Evolutionary conservation across 108 stramenopile genomes (phyloP), one percentile per base, ranked within the genome.

Genomic region (Discostella pseudostelligera): DNA sequence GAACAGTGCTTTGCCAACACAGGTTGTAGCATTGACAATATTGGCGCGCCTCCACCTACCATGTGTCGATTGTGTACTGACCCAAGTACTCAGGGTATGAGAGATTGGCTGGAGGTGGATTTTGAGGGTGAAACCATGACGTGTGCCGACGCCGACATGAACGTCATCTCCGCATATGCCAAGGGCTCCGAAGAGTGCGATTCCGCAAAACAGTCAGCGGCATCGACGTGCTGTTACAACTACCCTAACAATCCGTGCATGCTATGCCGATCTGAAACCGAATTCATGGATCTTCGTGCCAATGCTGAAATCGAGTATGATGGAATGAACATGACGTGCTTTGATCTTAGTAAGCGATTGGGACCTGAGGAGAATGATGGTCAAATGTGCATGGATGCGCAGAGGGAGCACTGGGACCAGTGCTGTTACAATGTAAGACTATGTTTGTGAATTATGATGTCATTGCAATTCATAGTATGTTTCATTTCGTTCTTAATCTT

Each of bases 41-140:
- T 76, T 47, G 75, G 75, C 24, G 56, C 75, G 28, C 62, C 75
- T 1, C 75, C 75, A 9, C 75, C 75, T 36, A 65, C 75, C 16
- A 76, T 68, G 63, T 76, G 75, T 21, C 67, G 75, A 19, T 62
- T 76, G 4, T 76, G 75, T 54, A 67, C 75, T n/a, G 75, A 76
- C 44, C 63, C 75, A 57, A 68, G 62, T 5, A 76, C 68, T 17
- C 75, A 76, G 56, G 75, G 75, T n/a, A 76, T 76, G 56, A 76
- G 69, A 49, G 68, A 62, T 51, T 76, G 75, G 75, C 37, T 76
- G 16, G 68, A 64, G 35, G 43, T 76, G 11, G 68, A 69, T n/a
- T 76, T 50, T 36, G 49, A 63, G 32, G 75, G 75, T 3, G 67
- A 69, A 39, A 49, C 56, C 12, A 76, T 67, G 48, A 76, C 75